These are phyloP conservation scores for Cystobasidium ongulense DNA, from an alignment of 768 basidiomycete species.

Conservation along the genomic window DNA sequence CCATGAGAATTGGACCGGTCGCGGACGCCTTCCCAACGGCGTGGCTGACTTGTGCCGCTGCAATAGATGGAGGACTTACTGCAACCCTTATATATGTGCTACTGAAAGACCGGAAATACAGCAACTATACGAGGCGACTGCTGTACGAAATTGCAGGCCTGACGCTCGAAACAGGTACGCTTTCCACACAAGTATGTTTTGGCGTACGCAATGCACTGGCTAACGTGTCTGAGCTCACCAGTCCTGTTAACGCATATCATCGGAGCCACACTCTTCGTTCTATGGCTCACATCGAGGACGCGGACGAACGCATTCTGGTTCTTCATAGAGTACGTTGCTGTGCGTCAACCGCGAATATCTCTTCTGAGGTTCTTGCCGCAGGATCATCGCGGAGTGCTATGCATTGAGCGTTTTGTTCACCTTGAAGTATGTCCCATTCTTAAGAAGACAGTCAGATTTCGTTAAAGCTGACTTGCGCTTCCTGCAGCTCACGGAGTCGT, in stretches of 20 bases:
- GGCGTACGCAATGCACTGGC: not conserved
- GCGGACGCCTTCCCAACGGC: slow-evolving; percentile 15
- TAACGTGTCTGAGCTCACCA: not conserved
- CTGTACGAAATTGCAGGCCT: not conserved
- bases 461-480: not conserved
- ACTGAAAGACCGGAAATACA: not conserved
- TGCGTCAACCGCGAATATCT: not conserved
- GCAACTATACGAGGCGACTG: not conserved
- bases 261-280: slow-evolving; percentile 27
- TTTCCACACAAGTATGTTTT: too few species aligned
- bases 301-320: slow-evolving; percentile 27
- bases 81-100: not conserved
- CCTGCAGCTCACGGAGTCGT: not conserved
- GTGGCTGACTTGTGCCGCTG: slow-evolving; percentile 23
- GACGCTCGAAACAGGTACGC: slow-evolving; percentile 21
- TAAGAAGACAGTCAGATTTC: not conserved
- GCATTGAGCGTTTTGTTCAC: slow-evolving; percentile 26
- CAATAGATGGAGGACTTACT: slow-evolving; percentile 20
- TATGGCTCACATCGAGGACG: slow-evolving; percentile 22
- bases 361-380: not conserved
- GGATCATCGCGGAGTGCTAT: slow-evolving; percentile 19
- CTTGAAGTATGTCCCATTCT: not conserved
- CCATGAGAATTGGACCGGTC: not conserved
- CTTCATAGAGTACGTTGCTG: not conserved
- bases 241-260: slow-evolving; percentile 21